Evolutionary conservation across 2,329 filamentous ascomycete genomes (phyloP), one percentile per base, ranked within the genome.

Genomic region (Lithohypha guttulata): DNA sequence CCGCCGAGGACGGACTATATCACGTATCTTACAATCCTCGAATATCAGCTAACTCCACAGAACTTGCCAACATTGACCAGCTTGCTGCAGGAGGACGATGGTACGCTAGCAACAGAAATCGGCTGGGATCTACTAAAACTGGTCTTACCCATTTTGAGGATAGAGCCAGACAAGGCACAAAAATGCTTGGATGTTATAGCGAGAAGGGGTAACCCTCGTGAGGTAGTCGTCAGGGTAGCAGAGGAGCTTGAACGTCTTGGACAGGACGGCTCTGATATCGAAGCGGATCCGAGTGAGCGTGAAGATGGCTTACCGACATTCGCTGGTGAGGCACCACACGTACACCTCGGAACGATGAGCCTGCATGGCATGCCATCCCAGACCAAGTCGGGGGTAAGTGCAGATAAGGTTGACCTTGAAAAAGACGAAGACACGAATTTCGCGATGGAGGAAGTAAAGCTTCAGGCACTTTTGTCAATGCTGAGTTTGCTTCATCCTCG

Each of bases 121-220:
- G 76, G 76, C 43, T 80, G 76, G 76, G 76, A 80, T 55, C 56
- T 80, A 28, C 70, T 79, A 4, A 71, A 77, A 49, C 56, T 79
- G 7, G 63, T 80, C 2, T 60, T 79, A 11, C 75, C 75, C 2
- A 63, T 77, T 44, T 57, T 80, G 3, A 73, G 74, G 2, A 64
- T 67, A 2, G 36, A 21, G 23, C 43, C 46, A 19, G 41, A 39
- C 14, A 39, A 46, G 21, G 75, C 73, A 0, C 63, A 69, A 36
- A 62, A 71, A 49, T 79, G 76, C 52, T 55, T 80, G 7, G 66
- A 76, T 42, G 73, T 77, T 54, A 67, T 80, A 39, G 74, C 75
- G 10, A 61, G 69, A 6, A 59, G 76, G 22, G 76, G 76, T 4
- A 80, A 80, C 48, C 76, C 76, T 0, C 59, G 75, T 44, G 76